Percentiles rank a stretch among this genome's conserved stretches.
Conservation (phyloP, 768 basidiomycete species). For the Galerina sulciceps region DNA sequence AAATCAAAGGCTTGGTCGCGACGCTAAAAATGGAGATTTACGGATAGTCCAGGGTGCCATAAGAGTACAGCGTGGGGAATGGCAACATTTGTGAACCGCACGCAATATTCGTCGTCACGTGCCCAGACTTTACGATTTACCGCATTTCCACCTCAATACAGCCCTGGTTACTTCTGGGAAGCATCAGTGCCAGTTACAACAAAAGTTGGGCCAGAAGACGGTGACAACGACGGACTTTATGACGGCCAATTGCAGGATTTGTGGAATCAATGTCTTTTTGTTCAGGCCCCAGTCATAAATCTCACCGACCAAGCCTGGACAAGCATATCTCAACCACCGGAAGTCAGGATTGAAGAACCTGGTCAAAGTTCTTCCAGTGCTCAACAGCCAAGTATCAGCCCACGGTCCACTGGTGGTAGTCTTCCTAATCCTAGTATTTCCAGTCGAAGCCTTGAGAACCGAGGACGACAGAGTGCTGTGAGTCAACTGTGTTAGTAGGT, state of each 20-base stretch:
- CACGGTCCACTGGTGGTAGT: background rate
- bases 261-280: constrained; percentile 14
- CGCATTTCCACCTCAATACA: background rate
- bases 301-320: constrained; percentile 1
- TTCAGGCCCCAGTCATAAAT: background rate
- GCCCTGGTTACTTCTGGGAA: constrained; percentile 4
- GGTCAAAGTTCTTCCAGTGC: background rate
- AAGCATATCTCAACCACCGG: background rate
- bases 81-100: constrained; percentile 16
- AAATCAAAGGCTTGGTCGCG: constrained; percentile 14
- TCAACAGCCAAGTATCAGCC: background rate
- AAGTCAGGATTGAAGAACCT: background rate
- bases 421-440: background rate
- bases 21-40: constrained; percentile 25
- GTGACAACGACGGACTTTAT: constrained; percentile 8
- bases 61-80: constrained; percentile 28
- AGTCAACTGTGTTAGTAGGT: background rate
- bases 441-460: background rate
- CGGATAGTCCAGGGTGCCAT: constrained; percentile 29
- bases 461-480: background rate
- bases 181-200: constrained; percentile 2
- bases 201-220: constrained; percentile 14
- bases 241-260: constrained; percentile 1
- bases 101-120: background rate
- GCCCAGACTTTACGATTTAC: background rate